phyloP scores from a whole-genome alignment of 116 monocot species.

The Iris pallida region DNA sequence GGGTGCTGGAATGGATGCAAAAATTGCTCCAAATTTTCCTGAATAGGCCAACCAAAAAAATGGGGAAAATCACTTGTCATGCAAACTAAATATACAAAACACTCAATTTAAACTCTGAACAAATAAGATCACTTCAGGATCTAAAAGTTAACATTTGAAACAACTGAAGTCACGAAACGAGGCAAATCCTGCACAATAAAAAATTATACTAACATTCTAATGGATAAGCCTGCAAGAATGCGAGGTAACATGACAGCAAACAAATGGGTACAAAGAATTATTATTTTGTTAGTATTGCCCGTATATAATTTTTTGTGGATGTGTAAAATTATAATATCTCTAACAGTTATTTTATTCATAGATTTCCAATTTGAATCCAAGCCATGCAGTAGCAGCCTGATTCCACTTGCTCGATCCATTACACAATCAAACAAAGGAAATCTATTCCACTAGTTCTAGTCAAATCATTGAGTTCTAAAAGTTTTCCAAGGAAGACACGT shows the following conservation, averaged over 20 bases:
- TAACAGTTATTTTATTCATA: background rate
- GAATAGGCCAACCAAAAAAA: slow-evolving; percentile 5
- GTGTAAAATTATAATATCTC: background rate
- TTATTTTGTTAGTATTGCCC: too few species aligned
- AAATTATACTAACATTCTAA: too few species aligned
- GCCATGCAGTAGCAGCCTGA: too few species aligned
- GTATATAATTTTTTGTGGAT: too few species aligned
- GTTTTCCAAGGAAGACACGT: background rate
- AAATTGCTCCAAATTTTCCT: slow-evolving; percentile 95
- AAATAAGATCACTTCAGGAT: background rate
- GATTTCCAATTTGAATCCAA: background rate
- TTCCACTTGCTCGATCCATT: too few species aligned
- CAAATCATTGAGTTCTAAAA: background rate
- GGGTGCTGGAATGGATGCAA: slow-evolving; percentile 85
- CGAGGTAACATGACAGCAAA: too few species aligned
- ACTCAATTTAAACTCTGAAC: background rate
- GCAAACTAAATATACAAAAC: background rate
- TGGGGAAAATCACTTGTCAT: background rate
- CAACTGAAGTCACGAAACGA: background rate
- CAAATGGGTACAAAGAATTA: too few species aligned
- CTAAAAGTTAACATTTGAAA: background rate
- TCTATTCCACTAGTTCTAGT: background rate
- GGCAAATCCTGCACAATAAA: too few species aligned
- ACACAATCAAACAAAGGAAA: background rate
- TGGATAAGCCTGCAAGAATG: too few species aligned